Conservation (phyloP, 2,329 filamentous ascomycete species). For the Sclerotinia nivalis region DNA sequence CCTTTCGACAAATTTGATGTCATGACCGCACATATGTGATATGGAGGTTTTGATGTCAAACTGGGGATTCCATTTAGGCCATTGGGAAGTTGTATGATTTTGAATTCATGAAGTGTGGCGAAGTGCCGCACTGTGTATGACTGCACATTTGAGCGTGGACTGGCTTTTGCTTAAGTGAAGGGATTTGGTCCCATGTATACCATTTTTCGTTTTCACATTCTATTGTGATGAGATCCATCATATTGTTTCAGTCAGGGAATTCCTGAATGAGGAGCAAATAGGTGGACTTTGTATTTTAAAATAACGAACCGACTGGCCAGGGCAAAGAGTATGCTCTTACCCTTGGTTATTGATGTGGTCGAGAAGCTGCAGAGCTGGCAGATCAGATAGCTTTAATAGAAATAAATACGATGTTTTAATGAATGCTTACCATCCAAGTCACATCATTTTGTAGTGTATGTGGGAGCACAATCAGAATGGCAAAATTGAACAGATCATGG, state of each 20-base stretch:
- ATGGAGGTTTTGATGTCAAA: conserved; percentile 17
- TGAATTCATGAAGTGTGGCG: conserved; percentile 3
- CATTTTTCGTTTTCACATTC: conserved; percentile 21
- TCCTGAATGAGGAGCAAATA: not conserved
- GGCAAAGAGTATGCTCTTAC: not conserved
- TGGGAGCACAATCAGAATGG: not conserved
- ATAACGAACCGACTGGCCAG: not conserved
- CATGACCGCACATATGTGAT: conserved; percentile 66
- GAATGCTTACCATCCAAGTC: not conserved
- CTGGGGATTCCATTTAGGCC: conserved; percentile 25
- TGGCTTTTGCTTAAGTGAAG: conserved; percentile 28
- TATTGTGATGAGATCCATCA: not conserved
- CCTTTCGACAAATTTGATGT: conserved; percentile 89
- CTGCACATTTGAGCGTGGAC: conserved; percentile 35
- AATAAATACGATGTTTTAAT: conserved; percentile 16
- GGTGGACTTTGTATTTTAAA: conserved; percentile 22
- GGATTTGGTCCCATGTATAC: conserved; percentile 22
- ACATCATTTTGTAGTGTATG: not conserved
- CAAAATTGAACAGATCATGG: not conserved
- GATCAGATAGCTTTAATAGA: conserved; percentile 21
- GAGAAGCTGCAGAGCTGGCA: not conserved
- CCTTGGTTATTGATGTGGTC: conserved; percentile 20
- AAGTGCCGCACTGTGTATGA: conserved; percentile 36
- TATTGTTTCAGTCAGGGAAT: not conserved
- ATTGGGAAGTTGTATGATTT: conserved; percentile 23